Conservation (phyloP, 2,329 filamentous ascomycete genomes). For the Ophiocordyceps australis region DNA sequence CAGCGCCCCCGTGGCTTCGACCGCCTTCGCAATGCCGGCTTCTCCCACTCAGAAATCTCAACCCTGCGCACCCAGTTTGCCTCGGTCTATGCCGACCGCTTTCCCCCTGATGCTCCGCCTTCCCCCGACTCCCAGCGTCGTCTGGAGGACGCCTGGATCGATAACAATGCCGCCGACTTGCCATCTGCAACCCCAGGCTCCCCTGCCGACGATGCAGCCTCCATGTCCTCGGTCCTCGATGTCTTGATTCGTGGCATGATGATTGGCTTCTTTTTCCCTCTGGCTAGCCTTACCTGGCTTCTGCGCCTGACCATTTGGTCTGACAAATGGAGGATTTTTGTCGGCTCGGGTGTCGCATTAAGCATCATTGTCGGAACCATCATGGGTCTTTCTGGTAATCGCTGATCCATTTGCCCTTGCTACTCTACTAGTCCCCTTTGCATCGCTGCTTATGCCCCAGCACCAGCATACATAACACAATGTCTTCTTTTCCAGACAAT, state of each 20-base stretch:
- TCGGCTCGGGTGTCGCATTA: constrained; percentile 67
- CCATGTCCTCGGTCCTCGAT: constrained; percentile 44
- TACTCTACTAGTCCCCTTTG: too few relatives aligned
- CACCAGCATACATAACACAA: too few relatives aligned
- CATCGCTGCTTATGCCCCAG: too few relatives aligned
- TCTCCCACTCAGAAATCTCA: constrained; percentile 68
- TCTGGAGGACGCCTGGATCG: constrained; percentile 85
- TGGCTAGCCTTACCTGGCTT: constrained; percentile 73
- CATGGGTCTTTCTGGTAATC: constrained; percentile 22
- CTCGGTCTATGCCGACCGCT: constrained; percentile 62
- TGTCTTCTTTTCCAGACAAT: too few relatives aligned
- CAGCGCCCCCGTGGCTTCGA: constrained; percentile 57
- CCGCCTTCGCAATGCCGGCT: constrained; percentile 61
- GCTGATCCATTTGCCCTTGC: too few relatives aligned
- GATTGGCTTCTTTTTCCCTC: constrained; percentile 87
- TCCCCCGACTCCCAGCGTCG: constrained; percentile 54
- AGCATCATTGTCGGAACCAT: constrained; percentile 63
- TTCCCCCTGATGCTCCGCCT: constrained; percentile 81
- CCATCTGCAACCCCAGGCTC: constrained; percentile 16
- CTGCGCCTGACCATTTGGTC: constrained; percentile 76
- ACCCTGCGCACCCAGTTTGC: constrained; percentile 78
- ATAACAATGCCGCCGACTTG: constrained; percentile 35
- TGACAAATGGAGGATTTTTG: constrained; percentile 67
- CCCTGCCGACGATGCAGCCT: constrained; percentile 28
- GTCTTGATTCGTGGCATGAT: constrained; percentile 77